Evolutionary conservation across 2,329 filamentous ascomycete genomes (phyloP).

Genomic region (Ascochyta clinopodiicola): DNA sequence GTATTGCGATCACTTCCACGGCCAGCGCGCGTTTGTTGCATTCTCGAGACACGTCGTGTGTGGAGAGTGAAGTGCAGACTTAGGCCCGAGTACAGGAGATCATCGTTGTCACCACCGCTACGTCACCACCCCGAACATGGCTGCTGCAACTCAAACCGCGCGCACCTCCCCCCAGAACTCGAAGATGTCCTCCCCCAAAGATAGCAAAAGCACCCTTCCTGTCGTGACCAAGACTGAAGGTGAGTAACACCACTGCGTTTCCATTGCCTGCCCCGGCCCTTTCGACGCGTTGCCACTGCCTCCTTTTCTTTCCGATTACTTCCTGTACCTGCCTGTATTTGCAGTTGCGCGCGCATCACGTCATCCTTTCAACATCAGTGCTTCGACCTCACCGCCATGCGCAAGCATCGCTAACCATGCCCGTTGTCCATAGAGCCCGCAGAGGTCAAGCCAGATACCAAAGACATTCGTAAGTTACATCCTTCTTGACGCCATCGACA

Average conservation of each 20-base stretch:
- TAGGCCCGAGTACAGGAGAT: constrained; percentile 39
- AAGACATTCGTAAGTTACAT: constrained; percentile 14
- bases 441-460: constrained; percentile 26
- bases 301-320: background rate
- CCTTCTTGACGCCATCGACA: constrained; percentile 3
- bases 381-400: constrained; percentile 2
- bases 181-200: constrained; percentile 49
- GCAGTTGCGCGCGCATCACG: constrained; percentile 22
- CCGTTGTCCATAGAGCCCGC: constrained; percentile 29
- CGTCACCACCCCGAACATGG: constrained; percentile 47
- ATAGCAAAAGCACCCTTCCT: constrained; percentile 44
- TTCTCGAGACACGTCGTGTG: constrained; percentile 29
- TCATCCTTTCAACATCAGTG: constrained; percentile 9
- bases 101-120: constrained; percentile 38
- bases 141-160: constrained; percentile 44
- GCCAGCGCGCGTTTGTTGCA: constrained; percentile 22
- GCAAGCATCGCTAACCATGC: constrained; percentile 28
- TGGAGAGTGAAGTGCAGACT: constrained; percentile 30
- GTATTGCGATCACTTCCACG: background rate
- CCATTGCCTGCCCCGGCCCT: constrained; percentile 7
- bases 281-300: constrained; percentile 5
- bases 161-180: constrained; percentile 45
- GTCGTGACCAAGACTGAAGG: constrained; percentile 44
- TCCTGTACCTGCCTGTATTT: constrained; percentile 3
- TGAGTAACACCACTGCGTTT: constrained; percentile 24